These are phyloP conservation scores for Tulasnella sp. DNA, from an alignment of 768 basidiomycete genomes.

Conservation along the genomic window DNA sequence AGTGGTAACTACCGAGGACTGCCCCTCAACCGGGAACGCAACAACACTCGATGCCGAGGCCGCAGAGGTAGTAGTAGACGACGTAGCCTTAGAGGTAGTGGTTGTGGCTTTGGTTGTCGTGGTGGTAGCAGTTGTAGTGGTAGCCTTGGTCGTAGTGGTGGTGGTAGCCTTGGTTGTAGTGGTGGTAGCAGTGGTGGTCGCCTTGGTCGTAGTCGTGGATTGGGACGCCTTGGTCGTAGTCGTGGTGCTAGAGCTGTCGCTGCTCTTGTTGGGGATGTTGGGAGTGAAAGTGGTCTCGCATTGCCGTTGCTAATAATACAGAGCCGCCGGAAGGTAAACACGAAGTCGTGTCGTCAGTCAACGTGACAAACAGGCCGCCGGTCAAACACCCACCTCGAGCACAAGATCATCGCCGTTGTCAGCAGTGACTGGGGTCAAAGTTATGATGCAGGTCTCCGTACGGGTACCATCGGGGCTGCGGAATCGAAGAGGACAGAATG, in stretches of 20 bases:
- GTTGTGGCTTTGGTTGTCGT: neutral
- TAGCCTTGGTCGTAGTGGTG: neutral
- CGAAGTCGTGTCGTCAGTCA: neutral
- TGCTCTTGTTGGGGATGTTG: neutral
- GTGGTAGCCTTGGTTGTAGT: neutral
- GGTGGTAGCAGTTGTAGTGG: neutral
- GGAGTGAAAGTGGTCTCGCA: neutral
- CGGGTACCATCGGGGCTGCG: neutral
- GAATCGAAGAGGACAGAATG: neutral
- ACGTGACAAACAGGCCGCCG: neutral
- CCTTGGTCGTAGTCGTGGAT: neutral
- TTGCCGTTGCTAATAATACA: neutral
- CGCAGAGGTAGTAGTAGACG: neutral
- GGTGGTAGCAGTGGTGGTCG: neutral
- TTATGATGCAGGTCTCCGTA: conserved; percentile 21
- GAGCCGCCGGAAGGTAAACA: neutral
- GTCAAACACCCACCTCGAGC: neutral
- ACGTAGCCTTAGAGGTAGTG: neutral
- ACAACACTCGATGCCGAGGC: neutral
- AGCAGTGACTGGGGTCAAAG: neutral
- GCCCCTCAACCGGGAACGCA: neutral
- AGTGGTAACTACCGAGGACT: neutral
- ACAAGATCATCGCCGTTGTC: conserved; percentile 13
- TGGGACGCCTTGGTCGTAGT: neutral
- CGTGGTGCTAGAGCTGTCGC: neutral